phyloP scores from a whole-genome alignment of 2,329 filamentous ascomycete genomes.

The Coniochaeta pulveracea region DNA sequence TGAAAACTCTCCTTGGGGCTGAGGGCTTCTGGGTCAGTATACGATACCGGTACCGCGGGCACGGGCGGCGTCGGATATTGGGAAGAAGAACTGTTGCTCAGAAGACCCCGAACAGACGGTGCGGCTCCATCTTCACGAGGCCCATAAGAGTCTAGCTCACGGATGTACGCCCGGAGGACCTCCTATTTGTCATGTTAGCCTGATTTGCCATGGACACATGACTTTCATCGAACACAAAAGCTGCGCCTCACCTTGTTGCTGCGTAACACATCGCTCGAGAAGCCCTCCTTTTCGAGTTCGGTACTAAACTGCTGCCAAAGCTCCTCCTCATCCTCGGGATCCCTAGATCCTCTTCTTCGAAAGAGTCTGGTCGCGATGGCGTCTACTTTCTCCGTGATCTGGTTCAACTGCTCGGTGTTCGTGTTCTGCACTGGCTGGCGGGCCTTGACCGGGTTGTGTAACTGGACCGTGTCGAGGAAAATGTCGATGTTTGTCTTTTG shows the following conservation, averaged over 20 bases:
- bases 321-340: conserved; percentile 34
- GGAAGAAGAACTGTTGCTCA: conserved; percentile 27
- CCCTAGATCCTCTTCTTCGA: conserved; percentile 24
- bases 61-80: conserved; percentile 8
- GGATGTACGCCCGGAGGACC: conserved; percentile 48
- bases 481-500: conserved; percentile 41
- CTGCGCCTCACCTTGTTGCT: conserved; percentile 42
- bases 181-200: conserved; percentile 28
- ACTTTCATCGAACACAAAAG: neutral
- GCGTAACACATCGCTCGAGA: conserved; percentile 40
- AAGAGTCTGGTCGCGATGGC: conserved; percentile 40
- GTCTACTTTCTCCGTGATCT: conserved; percentile 50
- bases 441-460: conserved; percentile 33
- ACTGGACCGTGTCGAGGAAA: conserved; percentile 46
- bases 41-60: conserved; percentile 9
- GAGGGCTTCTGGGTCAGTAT: conserved; percentile 11
- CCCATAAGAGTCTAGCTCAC: conserved; percentile 41
- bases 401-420: conserved; percentile 32
- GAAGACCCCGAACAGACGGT: conserved; percentile 39
- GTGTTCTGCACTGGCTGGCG: conserved; percentile 18
- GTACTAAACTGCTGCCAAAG: conserved; percentile 47
- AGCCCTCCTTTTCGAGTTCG: conserved; percentile 48
- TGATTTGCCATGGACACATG: neutral
- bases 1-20: conserved; percentile 24
- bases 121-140: conserved; percentile 28